Evolutionary conservation across 306 rosid genomes (phyloP).

Genomic region (Begonia loranthoides): DNA sequence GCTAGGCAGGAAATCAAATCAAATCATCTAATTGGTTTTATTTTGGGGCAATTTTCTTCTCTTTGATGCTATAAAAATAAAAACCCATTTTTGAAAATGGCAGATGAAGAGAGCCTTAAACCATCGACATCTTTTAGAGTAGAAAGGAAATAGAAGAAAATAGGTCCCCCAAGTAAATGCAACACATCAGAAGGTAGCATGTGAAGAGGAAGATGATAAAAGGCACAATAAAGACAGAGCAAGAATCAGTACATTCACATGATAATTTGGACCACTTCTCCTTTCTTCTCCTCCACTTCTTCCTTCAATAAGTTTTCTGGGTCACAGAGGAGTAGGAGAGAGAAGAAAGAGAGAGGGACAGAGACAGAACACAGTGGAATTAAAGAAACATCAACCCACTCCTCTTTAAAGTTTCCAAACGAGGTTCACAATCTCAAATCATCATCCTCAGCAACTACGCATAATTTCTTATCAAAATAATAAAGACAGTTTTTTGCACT

Average conservation of each 20-base stretch:
- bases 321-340: not conserved
- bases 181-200: constrained; percentile 34
- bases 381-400: constrained; percentile 57
- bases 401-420: constrained; percentile 38
- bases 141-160: not conserved
- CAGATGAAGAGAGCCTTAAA: not conserved
- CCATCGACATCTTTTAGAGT: not conserved
- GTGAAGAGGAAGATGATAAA: constrained; percentile 35
- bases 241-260: constrained; percentile 20
- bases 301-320: not conserved
- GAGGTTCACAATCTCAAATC: constrained; percentile 38
- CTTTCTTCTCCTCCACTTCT: constrained; percentile 6
- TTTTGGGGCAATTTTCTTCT: no score
- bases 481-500: not conserved
- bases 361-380: constrained; percentile 30
- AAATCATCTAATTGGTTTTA: no score
- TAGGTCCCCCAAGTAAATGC: constrained; percentile 53
- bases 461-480: no score
- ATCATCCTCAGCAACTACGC: no score
- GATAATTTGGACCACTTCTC: constrained; percentile 34
- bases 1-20: no score
- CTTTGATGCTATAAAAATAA: no score
- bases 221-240: constrained; percentile 25
- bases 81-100: no score
- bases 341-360: constrained; percentile 17